Evolutionary conservation across 768 basidiomycete species (phyloP).

Genomic region (Kwoniella newhampshirensis): DNA sequence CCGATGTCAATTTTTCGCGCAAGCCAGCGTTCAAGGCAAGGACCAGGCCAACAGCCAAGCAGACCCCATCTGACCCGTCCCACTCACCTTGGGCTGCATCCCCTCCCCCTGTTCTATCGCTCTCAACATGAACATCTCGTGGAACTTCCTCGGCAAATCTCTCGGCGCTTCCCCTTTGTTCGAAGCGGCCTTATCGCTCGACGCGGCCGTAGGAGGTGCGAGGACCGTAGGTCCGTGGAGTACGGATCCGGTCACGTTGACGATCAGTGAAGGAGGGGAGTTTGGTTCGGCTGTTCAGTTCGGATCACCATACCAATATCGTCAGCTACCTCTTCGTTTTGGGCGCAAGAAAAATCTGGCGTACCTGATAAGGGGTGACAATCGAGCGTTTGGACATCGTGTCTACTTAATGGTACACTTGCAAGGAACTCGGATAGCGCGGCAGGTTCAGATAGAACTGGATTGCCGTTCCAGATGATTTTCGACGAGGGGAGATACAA

Average conservation of each 20-base stretch:
- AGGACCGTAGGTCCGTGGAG: slow-evolving; percentile 41
- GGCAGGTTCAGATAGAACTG: slow-evolving; percentile 18
- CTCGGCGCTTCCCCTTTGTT: slow-evolving; percentile 18
- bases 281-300: slow-evolving; percentile 20
- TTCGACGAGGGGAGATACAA: slow-evolving; percentile 40
- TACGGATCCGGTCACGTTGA: slow-evolving; percentile 47
- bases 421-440: slow-evolving; percentile 33
- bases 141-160: slow-evolving; percentile 44
- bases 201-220: slow-evolving; percentile 11
- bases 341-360: slow-evolving; percentile 2
- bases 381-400: slow-evolving; percentile 46
- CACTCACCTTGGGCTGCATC: slow-evolving; percentile 45
- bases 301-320: not conserved
- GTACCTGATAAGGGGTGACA: slow-evolving; percentile 45
- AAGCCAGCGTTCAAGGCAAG: too few species aligned
- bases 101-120: slow-evolving; percentile 41
- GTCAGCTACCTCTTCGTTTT: not conserved
- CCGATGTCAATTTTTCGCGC: too few species aligned
- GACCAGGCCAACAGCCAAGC: too few species aligned
- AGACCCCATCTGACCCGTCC: not conserved
- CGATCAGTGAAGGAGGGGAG: slow-evolving; percentile 37
- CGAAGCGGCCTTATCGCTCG: slow-evolving; percentile 11
- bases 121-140: slow-evolving; percentile 48
- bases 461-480: slow-evolving; percentile 48
- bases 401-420: slow-evolving; percentile 38